Evolutionary conservation across 768 basidiomycete species (phyloP), one percentile per base, ranked within the genome.

Genomic region (Lactarius evosmus): DNA sequence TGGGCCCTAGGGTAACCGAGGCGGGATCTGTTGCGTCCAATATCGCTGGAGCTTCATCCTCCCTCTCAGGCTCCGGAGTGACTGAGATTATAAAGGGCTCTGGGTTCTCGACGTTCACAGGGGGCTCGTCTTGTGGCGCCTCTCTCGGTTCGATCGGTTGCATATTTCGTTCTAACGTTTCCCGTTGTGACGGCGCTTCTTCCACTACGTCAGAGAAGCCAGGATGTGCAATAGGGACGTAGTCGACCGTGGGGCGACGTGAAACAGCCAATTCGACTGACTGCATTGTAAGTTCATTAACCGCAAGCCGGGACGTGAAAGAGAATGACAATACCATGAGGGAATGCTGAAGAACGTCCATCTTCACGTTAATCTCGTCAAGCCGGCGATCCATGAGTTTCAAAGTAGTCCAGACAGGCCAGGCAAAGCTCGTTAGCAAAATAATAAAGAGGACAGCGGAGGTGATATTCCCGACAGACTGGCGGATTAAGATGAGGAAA

Each of bases 311-410:
- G 32, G 29, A 56, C 17, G n/a, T 5, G 6, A 3, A 19, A 1
- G 7, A 27, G 22, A 29, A 44, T 9, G 34, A 22, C 11, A 7
- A 41, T 36, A 65, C 64, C 55, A 32, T 32, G 40, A 57, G 25
- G 38, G 64, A 56, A 22, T 44, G 19, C 5, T 65, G 54, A 56
- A 65, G 46, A 12, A n/a, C 49, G 1, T 60, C 54, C 1, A 65
- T 56, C 49, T 29, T 60, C 22, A 1, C 12, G 19, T 16, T 27
- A 27, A 60, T 17, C 6, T 41, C 54, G 14, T 41, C 46, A 9
- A 65, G 49, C 4, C 9, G 58, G 22, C 8, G 4, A 12, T 56
- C 38, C 46, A 65, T 32, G 5, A 22, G 46, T 16, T 60, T 51
- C 17, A 65, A 49, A 5, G 54, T 44, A 25, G 49, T 51, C 64